A percentile compares a stretch with the other conserved stretches of the same genome.
These are phyloP conservation scores for Debaryomyces sp. DNA, from an alignment of 1,139 yeast genomes.

Conservation along the genomic window DNA sequence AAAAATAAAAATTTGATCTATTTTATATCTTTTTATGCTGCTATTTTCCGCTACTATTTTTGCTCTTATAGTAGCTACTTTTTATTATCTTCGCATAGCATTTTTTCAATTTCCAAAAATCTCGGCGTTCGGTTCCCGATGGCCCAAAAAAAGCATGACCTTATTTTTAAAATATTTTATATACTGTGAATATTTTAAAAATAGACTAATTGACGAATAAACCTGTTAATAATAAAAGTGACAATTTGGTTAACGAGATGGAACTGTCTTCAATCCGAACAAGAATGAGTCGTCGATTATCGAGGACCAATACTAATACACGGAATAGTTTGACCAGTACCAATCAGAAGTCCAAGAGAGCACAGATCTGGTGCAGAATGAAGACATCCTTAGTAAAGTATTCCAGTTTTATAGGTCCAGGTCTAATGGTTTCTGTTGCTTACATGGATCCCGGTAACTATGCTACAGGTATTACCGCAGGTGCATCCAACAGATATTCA, in stretches of 20 bases:
- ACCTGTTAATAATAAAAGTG: not conserved
- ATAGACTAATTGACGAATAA: not conserved
- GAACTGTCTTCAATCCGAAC: not conserved
- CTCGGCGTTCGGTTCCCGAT: no score
- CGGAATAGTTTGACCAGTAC: not conserved
- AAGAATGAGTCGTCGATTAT: not conserved
- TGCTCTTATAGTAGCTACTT: no score
- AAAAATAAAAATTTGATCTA: no score
- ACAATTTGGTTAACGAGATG: not conserved
- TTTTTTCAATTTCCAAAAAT: no score
- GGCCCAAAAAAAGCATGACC: no score
- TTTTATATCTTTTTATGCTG: no score
- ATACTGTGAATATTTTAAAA: not conserved
- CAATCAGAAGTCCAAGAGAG: not conserved
- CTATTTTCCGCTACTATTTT: no score
- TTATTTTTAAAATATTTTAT: no score
- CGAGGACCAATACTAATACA: not conserved
- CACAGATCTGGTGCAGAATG: not conserved
- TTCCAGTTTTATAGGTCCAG: conserved; percentile 72
- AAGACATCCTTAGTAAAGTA: conserved; percentile 38
- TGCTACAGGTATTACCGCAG: conserved; percentile 78
- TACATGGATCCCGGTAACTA: conserved; percentile 89
- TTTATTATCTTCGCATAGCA: no score
- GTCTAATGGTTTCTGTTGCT: conserved; percentile 74
- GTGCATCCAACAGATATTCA: conserved; percentile 66